These are phyloP conservation scores for Kwoniella europaea DNA, from an alignment of 768 basidiomycete species.

Conservation along the genomic window DNA sequence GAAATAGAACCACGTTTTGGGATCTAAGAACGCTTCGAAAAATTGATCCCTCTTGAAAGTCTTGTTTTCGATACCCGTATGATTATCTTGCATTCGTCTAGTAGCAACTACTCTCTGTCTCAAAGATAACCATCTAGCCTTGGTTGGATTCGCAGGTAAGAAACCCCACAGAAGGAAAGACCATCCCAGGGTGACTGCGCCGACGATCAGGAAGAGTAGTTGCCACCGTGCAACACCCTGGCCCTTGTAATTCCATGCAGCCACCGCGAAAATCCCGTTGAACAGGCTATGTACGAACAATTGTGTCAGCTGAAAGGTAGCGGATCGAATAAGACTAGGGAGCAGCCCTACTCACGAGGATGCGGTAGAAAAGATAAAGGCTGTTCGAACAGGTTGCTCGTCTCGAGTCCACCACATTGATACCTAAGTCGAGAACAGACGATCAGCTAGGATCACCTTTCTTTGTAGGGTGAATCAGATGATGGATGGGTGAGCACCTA, in stretches of 20 bases:
- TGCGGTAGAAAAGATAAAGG: conserved; percentile 45
- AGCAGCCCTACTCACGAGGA: conserved; percentile 21
- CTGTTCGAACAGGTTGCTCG: conserved; percentile 39
- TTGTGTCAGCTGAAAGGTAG: background rate
- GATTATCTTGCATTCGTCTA: conserved; percentile 27
- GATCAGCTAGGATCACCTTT: too few species aligned
- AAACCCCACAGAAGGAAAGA: conserved; percentile 24
- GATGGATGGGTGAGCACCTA: conserved; percentile 1
- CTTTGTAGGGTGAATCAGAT: background rate
- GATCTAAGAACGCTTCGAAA: conserved; percentile 36
- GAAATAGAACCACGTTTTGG: conserved; percentile 43
- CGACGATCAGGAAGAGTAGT: conserved; percentile 40
- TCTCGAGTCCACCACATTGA: conserved; percentile 38
- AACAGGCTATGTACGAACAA: conserved; percentile 6
- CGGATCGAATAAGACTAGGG: background rate
- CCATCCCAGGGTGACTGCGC: conserved; percentile 40
- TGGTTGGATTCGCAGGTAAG: conserved; percentile 36
- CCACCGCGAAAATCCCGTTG: conserved; percentile 43
- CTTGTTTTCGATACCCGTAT: conserved; percentile 45
- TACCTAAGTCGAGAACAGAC: conserved; percentile 6
- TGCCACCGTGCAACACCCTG: conserved; percentile 35
- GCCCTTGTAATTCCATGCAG: conserved; percentile 9
- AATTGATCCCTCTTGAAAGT: conserved; percentile 36
- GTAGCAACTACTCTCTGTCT: conserved; percentile 39
- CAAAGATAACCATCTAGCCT: conserved; percentile 39